A percentile compares a stretch with the other conserved stretches of the same genome.
Evolutionary conservation across 768 basidiomycete genomes (phyloP).

Genomic region (Gymnopilus junonius): DNA sequence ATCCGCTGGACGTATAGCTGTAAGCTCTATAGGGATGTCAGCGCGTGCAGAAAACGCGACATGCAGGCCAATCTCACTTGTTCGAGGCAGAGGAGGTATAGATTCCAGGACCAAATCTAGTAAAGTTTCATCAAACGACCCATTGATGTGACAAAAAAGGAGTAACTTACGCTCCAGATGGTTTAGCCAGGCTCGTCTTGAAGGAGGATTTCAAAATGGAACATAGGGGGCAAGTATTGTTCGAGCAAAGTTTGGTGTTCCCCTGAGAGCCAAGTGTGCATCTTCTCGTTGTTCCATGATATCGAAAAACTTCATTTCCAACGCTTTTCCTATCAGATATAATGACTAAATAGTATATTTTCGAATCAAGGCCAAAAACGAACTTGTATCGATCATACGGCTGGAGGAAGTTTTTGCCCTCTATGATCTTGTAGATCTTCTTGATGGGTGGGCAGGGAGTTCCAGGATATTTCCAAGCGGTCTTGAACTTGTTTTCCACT

Average conservation of each 20-base stretch:
- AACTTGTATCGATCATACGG: conserved; percentile 32
- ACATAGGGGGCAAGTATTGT: conserved; percentile 27
- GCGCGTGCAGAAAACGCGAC: neutral
- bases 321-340: conserved; percentile 20
- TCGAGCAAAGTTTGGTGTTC: conserved; percentile 28
- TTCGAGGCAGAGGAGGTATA: conserved; percentile 35
- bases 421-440: conserved; percentile 34
- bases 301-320: conserved; percentile 34
- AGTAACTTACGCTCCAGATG: conserved; percentile 30
- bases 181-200: conserved; percentile 33
- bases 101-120: conserved; percentile 33
- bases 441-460: conserved; percentile 23
- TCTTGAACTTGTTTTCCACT: conserved; percentile 34
- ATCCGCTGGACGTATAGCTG: conserved; percentile 22
- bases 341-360: neutral
- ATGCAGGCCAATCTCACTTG: conserved; percentile 24
- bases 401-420: conserved; percentile 24
- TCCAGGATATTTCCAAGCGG: conserved; percentile 25
- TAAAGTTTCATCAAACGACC: neutral
- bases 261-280: conserved; percentile 29
- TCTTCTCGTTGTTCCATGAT: conserved; percentile 32
- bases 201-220: conserved; percentile 36
- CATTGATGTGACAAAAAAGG: neutral
- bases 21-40: conserved; percentile 22
- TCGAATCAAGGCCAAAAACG: neutral